A percentile compares a stretch with the other conserved stretches of the same genome.
Conservation (phyloP, 2,329 filamentous ascomycete genomes). For the Fusarium acutatum region DNA sequence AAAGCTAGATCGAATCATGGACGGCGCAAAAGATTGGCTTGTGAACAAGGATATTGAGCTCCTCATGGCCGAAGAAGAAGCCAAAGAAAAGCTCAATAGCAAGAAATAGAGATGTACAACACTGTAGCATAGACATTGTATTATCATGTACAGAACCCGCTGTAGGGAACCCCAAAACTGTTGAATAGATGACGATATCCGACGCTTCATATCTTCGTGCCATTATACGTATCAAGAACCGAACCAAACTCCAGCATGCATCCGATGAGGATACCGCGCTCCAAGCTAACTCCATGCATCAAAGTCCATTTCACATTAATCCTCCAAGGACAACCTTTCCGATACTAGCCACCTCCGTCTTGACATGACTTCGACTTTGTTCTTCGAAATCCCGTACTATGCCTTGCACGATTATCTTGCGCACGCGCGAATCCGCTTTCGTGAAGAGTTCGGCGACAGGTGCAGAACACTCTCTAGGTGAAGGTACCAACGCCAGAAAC, state of each 20-base stretch:
- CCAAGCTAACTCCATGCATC: constrained; percentile 33
- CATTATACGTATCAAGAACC: neutral
- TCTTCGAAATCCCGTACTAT: constrained; percentile 95
- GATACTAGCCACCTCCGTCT: constrained; percentile 83
- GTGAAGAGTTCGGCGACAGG: constrained; percentile 83
- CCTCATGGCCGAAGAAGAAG: constrained; percentile 71
- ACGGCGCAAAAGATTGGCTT: constrained; percentile 80
- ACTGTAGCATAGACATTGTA: constrained; percentile 18
- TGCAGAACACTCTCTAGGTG: constrained; percentile 75
- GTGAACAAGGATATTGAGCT: constrained; percentile 77
- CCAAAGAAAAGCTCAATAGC: constrained; percentile 38
- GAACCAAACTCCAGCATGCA: constrained; percentile 32
- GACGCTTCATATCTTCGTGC: constrained; percentile 21
- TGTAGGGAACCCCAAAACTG: constrained; percentile 10
- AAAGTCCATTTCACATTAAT: constrained; percentile 65
- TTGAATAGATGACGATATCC: constrained; percentile 1
- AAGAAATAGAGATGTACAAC: constrained; percentile 8
- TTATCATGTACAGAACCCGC: constrained; percentile 28
- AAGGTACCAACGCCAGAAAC: constrained; percentile 78
- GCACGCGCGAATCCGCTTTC: constrained; percentile 85
- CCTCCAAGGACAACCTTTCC: constrained; percentile 91
- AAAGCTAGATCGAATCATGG: constrained; percentile 77
- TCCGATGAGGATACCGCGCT: constrained; percentile 30
- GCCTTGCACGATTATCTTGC: constrained; percentile 88
- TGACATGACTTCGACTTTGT: constrained; percentile 76